phyloP scores from a whole-genome alignment of 176 grass and related monocot genomes.

The Hsuehochloa calcarea region DNA sequence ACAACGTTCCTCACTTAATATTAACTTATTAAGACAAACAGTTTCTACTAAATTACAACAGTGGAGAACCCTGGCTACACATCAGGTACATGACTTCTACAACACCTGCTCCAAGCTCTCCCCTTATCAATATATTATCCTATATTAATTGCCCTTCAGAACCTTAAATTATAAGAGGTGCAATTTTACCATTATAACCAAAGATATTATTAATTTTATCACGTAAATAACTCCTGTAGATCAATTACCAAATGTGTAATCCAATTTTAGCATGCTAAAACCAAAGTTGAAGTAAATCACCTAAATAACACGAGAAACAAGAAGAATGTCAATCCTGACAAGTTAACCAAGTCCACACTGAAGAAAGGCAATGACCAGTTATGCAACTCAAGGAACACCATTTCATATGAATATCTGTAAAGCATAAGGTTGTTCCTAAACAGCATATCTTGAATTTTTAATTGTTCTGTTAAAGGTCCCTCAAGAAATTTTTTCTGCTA shows the following conservation, averaged over 20 bases:
- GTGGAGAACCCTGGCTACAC: not conserved
- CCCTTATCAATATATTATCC: not conserved
- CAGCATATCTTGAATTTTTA: not conserved
- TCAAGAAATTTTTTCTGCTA: not conserved
- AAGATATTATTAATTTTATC: not conserved
- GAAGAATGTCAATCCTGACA: not conserved
- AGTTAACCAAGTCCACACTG: not conserved
- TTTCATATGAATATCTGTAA: not conserved
- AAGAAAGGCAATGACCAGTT: conserved; percentile 12
- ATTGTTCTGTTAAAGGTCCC: not conserved
- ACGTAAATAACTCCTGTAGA: not conserved
- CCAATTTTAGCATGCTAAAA: not conserved
- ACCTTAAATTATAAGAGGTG: not conserved
- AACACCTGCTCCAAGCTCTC: not conserved
- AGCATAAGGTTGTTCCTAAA: not conserved
- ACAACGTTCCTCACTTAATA: not conserved
- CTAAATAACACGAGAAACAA: not conserved
- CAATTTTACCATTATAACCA: not conserved
- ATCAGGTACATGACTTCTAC: not conserved
- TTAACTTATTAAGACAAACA: not conserved
- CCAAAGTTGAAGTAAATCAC: not conserved
- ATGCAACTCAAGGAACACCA: not conserved
- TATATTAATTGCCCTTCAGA: not conserved
- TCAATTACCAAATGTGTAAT: not conserved
- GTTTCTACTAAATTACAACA: not conserved